Evolutionary conservation across 176 grass and related monocot species (phyloP).

Genomic region (Phyllostachys edulis): DNA sequence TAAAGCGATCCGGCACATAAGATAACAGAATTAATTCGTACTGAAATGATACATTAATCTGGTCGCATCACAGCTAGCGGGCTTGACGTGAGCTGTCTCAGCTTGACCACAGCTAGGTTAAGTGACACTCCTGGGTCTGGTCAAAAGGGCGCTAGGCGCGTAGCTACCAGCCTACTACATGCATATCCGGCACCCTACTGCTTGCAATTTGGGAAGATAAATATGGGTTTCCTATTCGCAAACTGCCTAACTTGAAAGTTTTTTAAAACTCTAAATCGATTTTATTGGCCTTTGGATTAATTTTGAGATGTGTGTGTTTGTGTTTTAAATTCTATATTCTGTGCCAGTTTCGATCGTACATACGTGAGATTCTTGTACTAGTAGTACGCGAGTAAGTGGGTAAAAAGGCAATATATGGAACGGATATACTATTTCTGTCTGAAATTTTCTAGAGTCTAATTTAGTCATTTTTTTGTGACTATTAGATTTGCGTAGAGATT

Average conservation of each 20-base stretch:
- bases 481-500: too few species aligned
- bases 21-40: constrained; percentile 10
- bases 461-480: too few species aligned
- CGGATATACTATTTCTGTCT: too few species aligned
- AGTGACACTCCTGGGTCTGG: constrained; percentile 33
- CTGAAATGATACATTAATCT: neutral
- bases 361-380: neutral
- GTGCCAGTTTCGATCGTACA: neutral
- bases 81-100: constrained; percentile 37
- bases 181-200: neutral
- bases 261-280: neutral
- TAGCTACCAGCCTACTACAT: neutral
- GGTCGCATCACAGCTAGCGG: constrained; percentile 32
- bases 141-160: constrained; percentile 28
- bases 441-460: too few species aligned
- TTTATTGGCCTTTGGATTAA: neutral
- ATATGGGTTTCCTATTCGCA: neutral
- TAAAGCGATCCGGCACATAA: constrained; percentile 35
- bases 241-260: neutral
- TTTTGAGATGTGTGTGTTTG: neutral
- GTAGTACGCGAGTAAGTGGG: neutral
- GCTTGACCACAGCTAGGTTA: constrained; percentile 50
- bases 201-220: neutral
- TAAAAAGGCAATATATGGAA: neutral
- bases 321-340: neutral